Percentiles rank a stretch among this genome's conserved stretches.
These are phyloP conservation scores for Neurospora terricola DNA, from an alignment of 495 filamentous ascomycete species.

Conservation along the genomic window DNA sequence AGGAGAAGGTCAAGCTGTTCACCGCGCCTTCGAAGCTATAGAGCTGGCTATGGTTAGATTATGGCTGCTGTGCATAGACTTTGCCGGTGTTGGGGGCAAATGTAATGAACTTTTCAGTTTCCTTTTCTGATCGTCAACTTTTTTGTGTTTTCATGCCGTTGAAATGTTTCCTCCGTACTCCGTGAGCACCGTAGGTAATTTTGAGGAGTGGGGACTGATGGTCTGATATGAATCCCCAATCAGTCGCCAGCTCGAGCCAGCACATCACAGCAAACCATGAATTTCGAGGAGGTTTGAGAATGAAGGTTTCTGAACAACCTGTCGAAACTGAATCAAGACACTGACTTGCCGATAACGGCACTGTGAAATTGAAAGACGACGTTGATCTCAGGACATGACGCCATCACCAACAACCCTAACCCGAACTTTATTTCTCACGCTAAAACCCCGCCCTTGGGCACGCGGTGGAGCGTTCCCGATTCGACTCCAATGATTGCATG, in stretches of 20 bases:
- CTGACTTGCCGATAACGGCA: not conserved
- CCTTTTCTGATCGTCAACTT: not conserved
- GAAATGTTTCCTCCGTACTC: not conserved
- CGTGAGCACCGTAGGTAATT: not conserved
- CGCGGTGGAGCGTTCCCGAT: not conserved
- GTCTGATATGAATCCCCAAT: not conserved
- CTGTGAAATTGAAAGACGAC: not conserved
- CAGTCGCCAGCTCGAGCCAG: not conserved
- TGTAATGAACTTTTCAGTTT: not conserved
- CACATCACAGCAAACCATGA: not conserved
- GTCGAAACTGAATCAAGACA: too few species aligned
- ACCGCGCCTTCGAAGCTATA: slow-evolving; percentile 34
- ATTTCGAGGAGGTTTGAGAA: not conserved
- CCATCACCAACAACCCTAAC: not conserved
- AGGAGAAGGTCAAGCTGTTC: slow-evolving; percentile 27
- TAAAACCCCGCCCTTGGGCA: not conserved
- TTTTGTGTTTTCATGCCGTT: not conserved
- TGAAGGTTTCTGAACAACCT: too few species aligned
- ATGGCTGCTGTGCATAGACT: not conserved
- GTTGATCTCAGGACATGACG: not conserved
- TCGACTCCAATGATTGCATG: not conserved
- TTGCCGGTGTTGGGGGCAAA: not conserved
- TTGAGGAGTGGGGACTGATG: not conserved
- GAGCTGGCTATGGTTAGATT: not conserved
- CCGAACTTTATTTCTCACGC: not conserved